Evolutionary conservation across 106 monocot genomes (phyloP).

Genomic region (Phalaenopsis equestris): DNA sequence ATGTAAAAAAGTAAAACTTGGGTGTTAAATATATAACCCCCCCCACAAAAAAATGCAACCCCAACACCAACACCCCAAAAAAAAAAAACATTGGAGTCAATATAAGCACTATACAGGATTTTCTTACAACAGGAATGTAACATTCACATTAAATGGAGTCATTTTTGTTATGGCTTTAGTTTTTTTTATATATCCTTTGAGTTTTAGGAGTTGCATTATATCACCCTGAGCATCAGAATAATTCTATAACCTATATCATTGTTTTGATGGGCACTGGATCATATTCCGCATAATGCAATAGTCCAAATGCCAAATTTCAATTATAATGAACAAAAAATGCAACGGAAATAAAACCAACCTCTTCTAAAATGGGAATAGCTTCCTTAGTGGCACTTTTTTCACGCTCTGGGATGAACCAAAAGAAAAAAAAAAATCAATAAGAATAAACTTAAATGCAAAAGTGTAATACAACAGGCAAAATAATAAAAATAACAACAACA

Average conservation of each 20-base stretch:
- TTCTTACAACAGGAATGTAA: neutral
- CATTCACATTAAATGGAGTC: neutral
- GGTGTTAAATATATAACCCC: too few relatives aligned
- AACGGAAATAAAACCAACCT: constrained; percentile 27
- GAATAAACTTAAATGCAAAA: neutral
- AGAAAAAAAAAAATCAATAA: constrained; percentile 7
- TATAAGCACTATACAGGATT: neutral
- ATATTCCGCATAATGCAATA: neutral
- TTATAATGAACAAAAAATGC: neutral
- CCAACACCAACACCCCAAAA: too few relatives aligned
- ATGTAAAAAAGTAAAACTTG: too few relatives aligned
- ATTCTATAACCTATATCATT: neutral
- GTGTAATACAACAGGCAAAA: neutral
- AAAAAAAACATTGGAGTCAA: neutral
- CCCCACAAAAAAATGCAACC: too few relatives aligned
- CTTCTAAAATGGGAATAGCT: constrained; percentile 66
- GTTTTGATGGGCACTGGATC: neutral
- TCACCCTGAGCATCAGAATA: neutral
- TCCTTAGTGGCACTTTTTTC: constrained; percentile 99
- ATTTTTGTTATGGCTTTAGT: neutral
- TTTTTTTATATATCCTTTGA: neutral
- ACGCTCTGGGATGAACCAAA: constrained; percentile 47
- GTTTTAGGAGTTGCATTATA: neutral
- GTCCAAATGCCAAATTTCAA: neutral
- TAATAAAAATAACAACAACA: neutral